These are phyloP conservation scores for Aureobasidium zeae DNA, from an alignment of 2,329 filamentous ascomycete species.

Conservation along the genomic window DNA sequence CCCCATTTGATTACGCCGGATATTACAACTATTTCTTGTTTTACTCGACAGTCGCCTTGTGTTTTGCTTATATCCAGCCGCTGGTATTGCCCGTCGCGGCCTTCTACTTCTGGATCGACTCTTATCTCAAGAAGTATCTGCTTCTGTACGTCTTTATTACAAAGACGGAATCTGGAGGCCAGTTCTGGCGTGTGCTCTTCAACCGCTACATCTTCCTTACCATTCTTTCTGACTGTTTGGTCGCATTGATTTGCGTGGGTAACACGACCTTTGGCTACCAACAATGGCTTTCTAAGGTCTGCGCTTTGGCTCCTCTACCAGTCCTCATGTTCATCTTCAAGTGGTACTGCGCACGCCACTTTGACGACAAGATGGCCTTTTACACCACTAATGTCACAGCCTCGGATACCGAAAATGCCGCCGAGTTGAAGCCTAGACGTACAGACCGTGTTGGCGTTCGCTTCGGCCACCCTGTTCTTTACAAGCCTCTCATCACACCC, in stretches of 20 bases:
- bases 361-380: conserved; percentile 72
- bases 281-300: conserved; percentile 56
- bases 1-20: conserved; percentile 84
- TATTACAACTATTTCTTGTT: conserved; percentile 99
- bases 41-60: conserved; percentile 81
- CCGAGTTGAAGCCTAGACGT: conserved; percentile 38
- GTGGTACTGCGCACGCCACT: conserved; percentile 64
- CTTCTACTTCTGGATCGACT: conserved; percentile 80
- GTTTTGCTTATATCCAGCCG: conserved; percentile 77
- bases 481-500: conserved; percentile 79
- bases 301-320: conserved; percentile 59
- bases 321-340: conserved; percentile 78
- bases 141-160: conserved; percentile 88
- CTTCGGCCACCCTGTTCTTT: conserved; percentile 86
- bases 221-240: conserved; percentile 68
- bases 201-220: conserved; percentile 84
- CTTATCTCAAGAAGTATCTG: conserved; percentile 88
- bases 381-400: conserved; percentile 59
- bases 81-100: conserved; percentile 78
- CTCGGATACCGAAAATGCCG: conserved; percentile 26
- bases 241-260: conserved; percentile 66
- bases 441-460: conserved; percentile 63
- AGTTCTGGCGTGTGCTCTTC: conserved; percentile 84
- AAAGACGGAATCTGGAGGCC: conserved; percentile 89
- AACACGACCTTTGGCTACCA: conserved; percentile 40